Evolutionary conservation across 371 early-diverging fungal species (phyloP), one percentile per base, ranked within the genome.

Genomic region (Parasitella parasitica): DNA sequence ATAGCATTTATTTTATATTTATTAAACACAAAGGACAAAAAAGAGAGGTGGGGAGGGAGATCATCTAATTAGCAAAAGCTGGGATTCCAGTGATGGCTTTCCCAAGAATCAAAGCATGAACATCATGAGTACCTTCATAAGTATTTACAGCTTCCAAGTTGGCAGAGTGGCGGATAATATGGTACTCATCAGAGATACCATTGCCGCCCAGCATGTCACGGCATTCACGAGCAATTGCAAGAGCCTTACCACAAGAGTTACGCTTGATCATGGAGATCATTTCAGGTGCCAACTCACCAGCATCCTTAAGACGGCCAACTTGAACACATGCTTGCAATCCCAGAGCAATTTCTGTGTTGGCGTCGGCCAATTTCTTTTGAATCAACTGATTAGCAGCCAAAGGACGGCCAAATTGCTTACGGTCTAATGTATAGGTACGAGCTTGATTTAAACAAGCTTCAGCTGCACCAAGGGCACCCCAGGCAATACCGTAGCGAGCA

Each of bases 391-490:
- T 94, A 28, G 93, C 82, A n/a, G 97, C 97, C 64, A 98, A 81
- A 11, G 98, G 98, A 2, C 88, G 88, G 32, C 94, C 95, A 70
- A 98, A 98, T 76, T 81, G 98, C 74, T 90, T 88, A 61, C 97
- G 87, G 62, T 95, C 86, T 57, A 97, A 72, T 5, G 93, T 87
- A 71, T 98, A 98, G 27, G 94, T 87, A 60, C 98, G 84, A 6
- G 99, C 97, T 68, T 91, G 89, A 18, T 76, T 71, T 49, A 98
- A 75, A 73, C 99, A 98, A 63, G 85, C 85, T 76, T 98, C 97
- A 35, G 99, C 98, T 16, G 99, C 96, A 41, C 99, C 99, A 28
- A 98, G 78, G 9, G 94, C 91, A 67, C 99, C 99, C 98, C 98
- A 98, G 4, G 98, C 86, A 66, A 98, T 98, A 56, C 99, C 99